phyloP scores from a whole-genome alignment of 441 rosid genomes.

The Populus hybrid region DNA sequence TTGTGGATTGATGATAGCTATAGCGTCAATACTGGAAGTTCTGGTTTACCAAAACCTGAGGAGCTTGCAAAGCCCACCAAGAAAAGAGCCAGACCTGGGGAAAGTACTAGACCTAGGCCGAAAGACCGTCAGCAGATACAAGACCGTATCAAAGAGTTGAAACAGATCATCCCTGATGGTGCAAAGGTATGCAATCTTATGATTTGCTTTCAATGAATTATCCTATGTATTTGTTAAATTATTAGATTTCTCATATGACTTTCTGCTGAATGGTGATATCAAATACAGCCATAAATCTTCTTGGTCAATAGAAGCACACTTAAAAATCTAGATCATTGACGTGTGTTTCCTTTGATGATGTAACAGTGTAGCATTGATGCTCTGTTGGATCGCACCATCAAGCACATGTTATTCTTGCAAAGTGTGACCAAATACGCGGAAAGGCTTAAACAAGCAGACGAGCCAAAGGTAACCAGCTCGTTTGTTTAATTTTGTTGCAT shows the following conservation, averaged over 20 bases:
- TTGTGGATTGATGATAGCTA: constrained; percentile 78
- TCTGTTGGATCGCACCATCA: constrained; percentile 75
- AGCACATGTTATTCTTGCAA: constrained; percentile 90
- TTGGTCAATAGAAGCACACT: neutral
- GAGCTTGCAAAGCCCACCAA: constrained; percentile 46
- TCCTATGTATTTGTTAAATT: neutral
- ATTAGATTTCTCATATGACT: neutral
- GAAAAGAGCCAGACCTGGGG: constrained; percentile 83
- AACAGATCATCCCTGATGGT: constrained; percentile 82
- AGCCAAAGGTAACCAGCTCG: constrained; percentile 55
- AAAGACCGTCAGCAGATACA: constrained; percentile 97
- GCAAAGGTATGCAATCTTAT: constrained; percentile 55
- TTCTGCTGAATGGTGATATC: neutral
- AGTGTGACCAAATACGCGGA: constrained; percentile 71
- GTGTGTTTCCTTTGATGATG: constrained; percentile 19
- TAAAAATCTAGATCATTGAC: constrained; percentile 10
- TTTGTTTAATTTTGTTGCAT: neutral
- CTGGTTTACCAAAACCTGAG: constrained; percentile 36
- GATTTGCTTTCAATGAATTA: constrained; percentile 14
- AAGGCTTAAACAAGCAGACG: constrained; percentile 60
- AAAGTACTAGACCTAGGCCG: constrained; percentile 85
- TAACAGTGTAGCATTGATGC: constrained; percentile 84
- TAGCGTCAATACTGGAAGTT: constrained; percentile 49
- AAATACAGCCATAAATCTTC: constrained; percentile 1
- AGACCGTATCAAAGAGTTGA: constrained; percentile 85